phyloP scores from a whole-genome alignment of 176 grass and related monocot species.

The Avena insularis region DNA sequence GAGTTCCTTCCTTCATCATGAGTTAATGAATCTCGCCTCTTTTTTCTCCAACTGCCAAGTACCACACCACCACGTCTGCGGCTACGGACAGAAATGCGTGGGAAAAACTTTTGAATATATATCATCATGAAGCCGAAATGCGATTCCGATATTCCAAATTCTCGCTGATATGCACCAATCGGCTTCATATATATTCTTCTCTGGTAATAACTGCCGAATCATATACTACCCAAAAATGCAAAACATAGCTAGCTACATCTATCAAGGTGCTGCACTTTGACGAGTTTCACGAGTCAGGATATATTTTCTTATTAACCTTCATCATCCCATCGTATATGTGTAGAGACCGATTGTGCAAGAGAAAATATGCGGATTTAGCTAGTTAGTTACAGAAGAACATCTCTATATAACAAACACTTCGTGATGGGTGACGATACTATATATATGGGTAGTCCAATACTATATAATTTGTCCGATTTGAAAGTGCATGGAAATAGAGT shows the following conservation, averaged over 20 bases:
- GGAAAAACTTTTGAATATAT: not conserved
- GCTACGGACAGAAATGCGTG: not conserved
- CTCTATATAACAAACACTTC: not conserved
- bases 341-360: not conserved
- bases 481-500: slow-evolving; percentile 5
- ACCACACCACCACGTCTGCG: not conserved
- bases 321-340: not conserved
- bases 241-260: not conserved
- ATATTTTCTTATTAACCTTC: slow-evolving; percentile 2
- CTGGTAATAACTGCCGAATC: slow-evolving; percentile 16
- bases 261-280: not conserved
- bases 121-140: not conserved
- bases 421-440: not conserved
- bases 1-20: not conserved
- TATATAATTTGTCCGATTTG: not conserved
- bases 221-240: not conserved
- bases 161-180: not conserved
- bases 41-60: slow-evolving; percentile 1
- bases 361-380: slow-evolving; percentile 5
- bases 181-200: not conserved
- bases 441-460: too few species aligned
- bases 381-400: slow-evolving; percentile 8
- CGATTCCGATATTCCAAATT: not conserved
- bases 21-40: not conserved
- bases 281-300: slow-evolving; percentile 12